Evolutionary conservation across 2,329 filamentous ascomycete genomes (phyloP), one percentile per base, ranked within the genome.

Genomic region (Helotiales sp.): DNA sequence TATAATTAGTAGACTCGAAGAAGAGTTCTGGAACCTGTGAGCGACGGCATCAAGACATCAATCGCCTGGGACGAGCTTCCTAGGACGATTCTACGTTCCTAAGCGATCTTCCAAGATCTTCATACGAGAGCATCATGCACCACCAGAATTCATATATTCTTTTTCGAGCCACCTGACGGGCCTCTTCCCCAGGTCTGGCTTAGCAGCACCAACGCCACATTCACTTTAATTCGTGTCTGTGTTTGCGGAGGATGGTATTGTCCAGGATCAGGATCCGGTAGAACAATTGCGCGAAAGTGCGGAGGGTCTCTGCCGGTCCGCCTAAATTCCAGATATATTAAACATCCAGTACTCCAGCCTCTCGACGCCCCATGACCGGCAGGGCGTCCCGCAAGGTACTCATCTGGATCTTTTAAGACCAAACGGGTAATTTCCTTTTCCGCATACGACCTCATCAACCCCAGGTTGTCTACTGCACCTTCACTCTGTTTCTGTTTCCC

Each of bases 221-320:
- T 27, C 36, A 61, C 53, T 56, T 33, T 55, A 58, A 33, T 50
- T 61, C 48, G 44, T 57, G 42, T 52, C 42, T 51, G 47, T 52
- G 42, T 40, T 54, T 62, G 31, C 54, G 31, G 38, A 49, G 38
- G 40, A n/a, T 29, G 34, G 46, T 42, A 31, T 40, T 33, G 46
- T 38, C 56, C 44, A 53, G 56, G 51, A 57, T 55, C 33, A 48
- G 27, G 38, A 38, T 34, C 58, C 55, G 57, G 57, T 50, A 61
- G 56, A 64, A 64, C 60, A 44, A 63, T 60, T 62, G 52, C 55
- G 60, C 64, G 60, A 60, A 55, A 27, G 50, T 62, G 59, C 64
- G 60, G 62, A 61, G 53, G 30, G 31, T 42, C 53, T 52, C 47
- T 62, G 34, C 59, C 57, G 52, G 25, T 34, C 36, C 56, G 59